Conservation (phyloP, 108 stramenopile genomes). For the Discostella stelligeroides region DNA sequence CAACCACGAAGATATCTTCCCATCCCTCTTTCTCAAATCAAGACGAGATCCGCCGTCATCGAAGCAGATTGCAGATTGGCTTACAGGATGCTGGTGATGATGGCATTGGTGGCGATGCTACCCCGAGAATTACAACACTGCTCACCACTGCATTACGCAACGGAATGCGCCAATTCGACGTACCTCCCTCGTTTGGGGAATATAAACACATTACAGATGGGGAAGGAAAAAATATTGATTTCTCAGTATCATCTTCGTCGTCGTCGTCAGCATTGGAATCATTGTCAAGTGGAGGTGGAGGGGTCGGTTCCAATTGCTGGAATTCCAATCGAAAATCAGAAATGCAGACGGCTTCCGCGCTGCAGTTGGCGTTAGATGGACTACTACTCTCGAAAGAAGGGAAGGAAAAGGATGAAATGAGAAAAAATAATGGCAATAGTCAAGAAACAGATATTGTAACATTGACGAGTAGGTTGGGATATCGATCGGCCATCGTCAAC, state of each 20-base stretch:
- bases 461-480: slow-evolving; percentile 63
- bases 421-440: background rate
- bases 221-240: too few relatives aligned
- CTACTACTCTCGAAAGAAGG: slow-evolving; percentile 26
- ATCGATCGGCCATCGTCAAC: slow-evolving; percentile 51
- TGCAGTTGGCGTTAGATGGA: slow-evolving; percentile 21
- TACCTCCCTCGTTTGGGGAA: background rate
- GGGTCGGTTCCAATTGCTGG: slow-evolving; percentile 21
- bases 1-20: too few relatives aligned
- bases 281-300: too few relatives aligned
- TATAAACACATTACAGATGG: background rate
- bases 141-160: background rate
- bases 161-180: background rate
- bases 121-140: background rate
- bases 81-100: too few relatives aligned
- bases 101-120: too few relatives aligned
- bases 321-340: slow-evolving; percentile 28
- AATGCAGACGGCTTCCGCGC: slow-evolving; percentile 7
- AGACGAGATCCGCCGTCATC: too few relatives aligned
- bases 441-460: slow-evolving; percentile 29
- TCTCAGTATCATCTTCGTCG: background rate
- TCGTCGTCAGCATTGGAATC: too few relatives aligned
- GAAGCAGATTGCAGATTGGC: too few relatives aligned
- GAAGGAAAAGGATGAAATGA: slow-evolving; percentile 11
- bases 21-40: too few relatives aligned